These are phyloP conservation scores for Populus euphratica DNA, from an alignment of 345 rosid genomes.

Conservation along the genomic window DNA sequence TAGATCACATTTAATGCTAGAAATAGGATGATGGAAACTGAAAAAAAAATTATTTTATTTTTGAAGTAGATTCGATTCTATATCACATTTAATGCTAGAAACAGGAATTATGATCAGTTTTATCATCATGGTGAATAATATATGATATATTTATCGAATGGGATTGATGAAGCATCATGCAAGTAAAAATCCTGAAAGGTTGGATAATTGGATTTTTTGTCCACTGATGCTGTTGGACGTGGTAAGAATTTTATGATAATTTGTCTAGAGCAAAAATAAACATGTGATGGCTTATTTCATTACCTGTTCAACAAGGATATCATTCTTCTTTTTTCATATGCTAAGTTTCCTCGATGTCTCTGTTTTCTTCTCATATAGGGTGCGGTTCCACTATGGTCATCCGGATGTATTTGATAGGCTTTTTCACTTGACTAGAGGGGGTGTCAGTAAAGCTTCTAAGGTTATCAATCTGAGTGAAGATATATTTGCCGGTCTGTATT, in stretches of 20 bases:
- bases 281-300: too few species aligned
- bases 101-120: background rate
- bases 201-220: background rate
- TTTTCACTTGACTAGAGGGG: conserved; percentile 97
- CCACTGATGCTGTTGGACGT: background rate
- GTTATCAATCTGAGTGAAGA: conserved; percentile 97
- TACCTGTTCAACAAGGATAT: background rate
- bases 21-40: background rate
- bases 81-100: background rate
- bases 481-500: conserved; percentile 81
- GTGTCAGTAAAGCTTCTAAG: conserved; percentile 96
- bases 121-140: background rate
- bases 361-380: conserved; percentile 45
- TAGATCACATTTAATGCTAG: background rate
- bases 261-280: too few species aligned
- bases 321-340: background rate
- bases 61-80: background rate
- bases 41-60: background rate
- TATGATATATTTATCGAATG: background rate
- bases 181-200: background rate
- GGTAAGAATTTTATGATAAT: background rate
- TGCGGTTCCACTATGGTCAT: conserved; percentile 99
- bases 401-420: conserved; percentile 99
- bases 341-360: background rate
- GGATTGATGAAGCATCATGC: background rate